A percentile compares a stretch with the other conserved stretches of the same genome.
phyloP scores from a whole-genome alignment of 2,329 filamentous ascomycete genomes.

The Cordyceps militaris region DNA sequence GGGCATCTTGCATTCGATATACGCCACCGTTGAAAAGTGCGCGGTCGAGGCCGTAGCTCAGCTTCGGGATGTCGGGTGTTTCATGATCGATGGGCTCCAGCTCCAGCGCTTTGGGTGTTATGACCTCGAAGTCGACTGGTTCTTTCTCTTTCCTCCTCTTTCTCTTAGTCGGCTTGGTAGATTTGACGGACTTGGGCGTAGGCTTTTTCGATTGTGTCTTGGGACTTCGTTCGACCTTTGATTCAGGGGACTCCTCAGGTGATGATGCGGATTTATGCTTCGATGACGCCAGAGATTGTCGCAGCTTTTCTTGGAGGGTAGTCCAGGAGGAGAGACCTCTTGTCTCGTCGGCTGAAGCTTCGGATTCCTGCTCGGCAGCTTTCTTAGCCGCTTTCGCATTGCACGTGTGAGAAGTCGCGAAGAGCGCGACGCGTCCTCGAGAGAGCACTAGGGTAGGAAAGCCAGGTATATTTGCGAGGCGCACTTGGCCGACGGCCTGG shows the following conservation, averaged over 20 bases:
- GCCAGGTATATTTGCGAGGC: background rate
- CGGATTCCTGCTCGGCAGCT: background rate
- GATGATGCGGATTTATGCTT: background rate
- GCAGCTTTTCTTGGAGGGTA: background rate
- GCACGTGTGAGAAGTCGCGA: background rate
- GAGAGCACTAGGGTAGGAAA: background rate
- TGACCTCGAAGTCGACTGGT: slow-evolving; percentile 22
- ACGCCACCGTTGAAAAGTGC: slow-evolving; percentile 95
- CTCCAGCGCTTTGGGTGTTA: slow-evolving; percentile 21
- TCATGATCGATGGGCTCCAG: slow-evolving; percentile 27
- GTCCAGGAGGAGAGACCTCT: background rate
- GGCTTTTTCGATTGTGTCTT: background rate
- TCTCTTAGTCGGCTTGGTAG: background rate
- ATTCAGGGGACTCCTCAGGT: background rate
- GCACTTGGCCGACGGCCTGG: background rate
- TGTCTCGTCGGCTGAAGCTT: background rate
- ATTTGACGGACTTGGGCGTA: background rate
- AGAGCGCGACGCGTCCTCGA: slow-evolving; percentile 3
- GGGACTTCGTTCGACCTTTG: background rate
- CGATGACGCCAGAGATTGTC: background rate
- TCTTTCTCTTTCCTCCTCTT: background rate
- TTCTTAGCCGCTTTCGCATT: background rate
- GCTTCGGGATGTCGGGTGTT: slow-evolving; percentile 43
- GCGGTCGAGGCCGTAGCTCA: slow-evolving; percentile 72
- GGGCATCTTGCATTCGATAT: slow-evolving; percentile 82